Evolutionary conservation across 2,329 filamentous ascomycete genomes (phyloP).

Genomic region (Monosporascus sp.): DNA sequence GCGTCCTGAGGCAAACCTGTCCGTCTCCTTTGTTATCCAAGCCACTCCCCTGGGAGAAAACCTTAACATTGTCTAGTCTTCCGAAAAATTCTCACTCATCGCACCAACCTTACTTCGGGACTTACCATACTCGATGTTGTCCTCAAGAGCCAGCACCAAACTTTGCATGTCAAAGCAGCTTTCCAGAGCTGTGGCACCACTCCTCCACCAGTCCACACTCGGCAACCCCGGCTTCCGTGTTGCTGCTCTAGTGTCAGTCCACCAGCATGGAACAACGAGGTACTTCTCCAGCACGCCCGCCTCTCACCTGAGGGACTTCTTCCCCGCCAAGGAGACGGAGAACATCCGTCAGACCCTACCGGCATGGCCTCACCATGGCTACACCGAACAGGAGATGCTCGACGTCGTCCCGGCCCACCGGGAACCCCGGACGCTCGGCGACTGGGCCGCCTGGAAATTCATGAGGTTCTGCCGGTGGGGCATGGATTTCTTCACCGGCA

Average conservation of each 20-base stretch:
- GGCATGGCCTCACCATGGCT: slow-evolving; percentile 68
- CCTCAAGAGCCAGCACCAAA: slow-evolving; percentile 22
- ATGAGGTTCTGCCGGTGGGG: slow-evolving; percentile 72
- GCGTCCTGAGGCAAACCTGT: neutral
- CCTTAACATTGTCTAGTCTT: neutral
- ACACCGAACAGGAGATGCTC: slow-evolving; percentile 75
- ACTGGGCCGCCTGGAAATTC: slow-evolving; percentile 71
- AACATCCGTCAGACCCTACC: slow-evolving; percentile 58
- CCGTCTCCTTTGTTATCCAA: neutral
- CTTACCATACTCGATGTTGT: slow-evolving; percentile 22
- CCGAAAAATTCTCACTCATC: neutral
- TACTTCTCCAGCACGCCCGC: slow-evolving; percentile 46
- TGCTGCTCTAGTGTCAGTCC: slow-evolving; percentile 16
- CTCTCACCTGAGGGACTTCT: slow-evolving; percentile 51
- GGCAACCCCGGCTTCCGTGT: slow-evolving; percentile 24
- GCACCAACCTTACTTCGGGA: neutral
- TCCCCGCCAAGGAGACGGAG: slow-evolving; percentile 55
- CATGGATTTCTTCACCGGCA: slow-evolving; percentile 76
- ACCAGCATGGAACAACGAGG: slow-evolving; percentile 23
- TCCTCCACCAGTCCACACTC: slow-evolving; percentile 15
- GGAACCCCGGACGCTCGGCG: slow-evolving; percentile 64
- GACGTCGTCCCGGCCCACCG: slow-evolving; percentile 72
- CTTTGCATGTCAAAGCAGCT: slow-evolving; percentile 27
- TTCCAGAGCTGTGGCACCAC: slow-evolving; percentile 18
- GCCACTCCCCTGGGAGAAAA: neutral